These are phyloP conservation scores for Microbotryum intermedium DNA, from an alignment of 1,284 basidiomycete species.

Conservation along the genomic window DNA sequence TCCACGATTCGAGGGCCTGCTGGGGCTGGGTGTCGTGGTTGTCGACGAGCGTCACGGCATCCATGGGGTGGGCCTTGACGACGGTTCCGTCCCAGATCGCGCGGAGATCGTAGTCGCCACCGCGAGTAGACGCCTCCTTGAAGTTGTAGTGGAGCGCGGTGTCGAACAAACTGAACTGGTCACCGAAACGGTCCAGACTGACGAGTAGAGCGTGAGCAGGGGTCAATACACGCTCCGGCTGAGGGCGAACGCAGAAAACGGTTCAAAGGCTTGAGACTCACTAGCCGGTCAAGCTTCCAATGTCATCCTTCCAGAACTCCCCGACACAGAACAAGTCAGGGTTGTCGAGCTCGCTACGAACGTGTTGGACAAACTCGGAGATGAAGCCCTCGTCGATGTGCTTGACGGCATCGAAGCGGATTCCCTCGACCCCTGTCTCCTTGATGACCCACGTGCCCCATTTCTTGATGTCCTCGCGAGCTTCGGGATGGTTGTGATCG, in stretches of 20 bases:
- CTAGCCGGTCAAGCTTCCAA: slow-evolving; percentile 1
- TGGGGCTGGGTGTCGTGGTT: slow-evolving; percentile 38
- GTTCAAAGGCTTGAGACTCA: background rate
- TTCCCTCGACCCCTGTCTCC: slow-evolving; percentile 70
- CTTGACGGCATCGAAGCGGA: slow-evolving; percentile 63
- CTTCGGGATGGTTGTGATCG: slow-evolving; percentile 74
- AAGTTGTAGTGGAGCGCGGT: slow-evolving; percentile 52
- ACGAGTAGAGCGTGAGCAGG: slow-evolving; percentile 42
- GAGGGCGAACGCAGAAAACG: background rate
- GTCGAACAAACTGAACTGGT: slow-evolving; percentile 52
- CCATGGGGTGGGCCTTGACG: slow-evolving; percentile 48
- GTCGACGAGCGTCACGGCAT: slow-evolving; percentile 52
- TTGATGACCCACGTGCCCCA: slow-evolving; percentile 54
- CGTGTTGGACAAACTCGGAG: slow-evolving; percentile 48
- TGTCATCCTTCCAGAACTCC: slow-evolving; percentile 31
- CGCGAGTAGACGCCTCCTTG: slow-evolving; percentile 47
- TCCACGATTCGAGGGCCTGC: slow-evolving; percentile 49
- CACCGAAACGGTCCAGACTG: slow-evolving; percentile 53
- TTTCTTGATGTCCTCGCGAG: slow-evolving; percentile 44
- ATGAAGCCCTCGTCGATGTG: slow-evolving; percentile 42
- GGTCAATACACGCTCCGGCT: background rate
- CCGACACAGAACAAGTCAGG: slow-evolving; percentile 47
- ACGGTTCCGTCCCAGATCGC: slow-evolving; percentile 52
- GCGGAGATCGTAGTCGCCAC: slow-evolving; percentile 46
- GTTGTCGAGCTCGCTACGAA: slow-evolving; percentile 44